Conservation (phyloP, 75 land plant genomes). For the Pinus albicaulis region DNA sequence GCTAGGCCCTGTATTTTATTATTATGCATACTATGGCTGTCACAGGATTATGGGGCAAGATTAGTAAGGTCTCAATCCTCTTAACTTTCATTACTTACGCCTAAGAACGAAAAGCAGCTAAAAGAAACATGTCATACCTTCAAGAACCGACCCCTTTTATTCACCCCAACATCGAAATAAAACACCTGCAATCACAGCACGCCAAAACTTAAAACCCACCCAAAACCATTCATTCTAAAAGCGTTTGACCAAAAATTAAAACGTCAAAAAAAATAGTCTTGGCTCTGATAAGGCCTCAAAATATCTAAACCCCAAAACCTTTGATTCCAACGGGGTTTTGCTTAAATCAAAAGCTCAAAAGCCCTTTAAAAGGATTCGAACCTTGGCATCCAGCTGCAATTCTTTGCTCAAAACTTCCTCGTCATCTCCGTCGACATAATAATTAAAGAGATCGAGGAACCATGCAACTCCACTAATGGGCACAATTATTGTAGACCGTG, state of each 20-base stretch:
- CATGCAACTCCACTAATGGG: slow-evolving; percentile 73
- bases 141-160: slow-evolving; percentile 85
- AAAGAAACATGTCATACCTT: slow-evolving; percentile 40
- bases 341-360: slow-evolving; percentile 5
- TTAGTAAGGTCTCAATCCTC: too few relatives aligned
- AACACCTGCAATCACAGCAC: slow-evolving; percentile 42
- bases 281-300: too few relatives aligned
- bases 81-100: too few relatives aligned
- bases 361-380: slow-evolving; percentile 4
- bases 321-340: too few relatives aligned
- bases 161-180: slow-evolving; percentile 91
- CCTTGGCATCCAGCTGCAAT: slow-evolving; percentile 89
- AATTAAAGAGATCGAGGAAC: slow-evolving; percentile 84
- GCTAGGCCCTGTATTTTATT: too few relatives aligned
- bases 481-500: slow-evolving; percentile 87
- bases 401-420: slow-evolving; percentile 73
- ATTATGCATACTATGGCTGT: too few relatives aligned
- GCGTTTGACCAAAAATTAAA: neutral
- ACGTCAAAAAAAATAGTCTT: slow-evolving; percentile 7
- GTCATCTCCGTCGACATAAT: slow-evolving; percentile 66
- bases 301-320: too few relatives aligned
- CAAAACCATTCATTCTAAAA: neutral
- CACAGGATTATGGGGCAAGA: too few relatives aligned
- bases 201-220: neutral
- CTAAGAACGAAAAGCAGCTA: too few relatives aligned